Evolutionary conservation across 805 yeast species (phyloP), one percentile per base, ranked within the genome.

Genomic region (Candida golubevii): DNA sequence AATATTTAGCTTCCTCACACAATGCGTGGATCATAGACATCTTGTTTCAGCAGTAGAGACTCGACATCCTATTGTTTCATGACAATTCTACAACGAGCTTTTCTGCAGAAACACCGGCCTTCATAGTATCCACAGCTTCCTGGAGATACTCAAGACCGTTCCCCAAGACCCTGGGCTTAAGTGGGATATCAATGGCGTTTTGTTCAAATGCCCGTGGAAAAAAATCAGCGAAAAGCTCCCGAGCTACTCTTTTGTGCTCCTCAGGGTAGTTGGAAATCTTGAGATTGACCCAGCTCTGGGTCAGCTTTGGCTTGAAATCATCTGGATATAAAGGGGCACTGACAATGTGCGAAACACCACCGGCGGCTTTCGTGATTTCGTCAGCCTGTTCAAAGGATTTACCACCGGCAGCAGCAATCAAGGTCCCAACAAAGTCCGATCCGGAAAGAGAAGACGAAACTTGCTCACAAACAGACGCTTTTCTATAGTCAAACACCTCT

Each of bases 401-500:
- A 7, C 46, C 49, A 10, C 36, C 31, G 10, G 46, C 49, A 32
- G 49, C 49, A 18, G 49, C 49, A 37, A 46, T 30, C 26, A 42
- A 46, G n/a, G 42, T 39, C 12, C 49, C 49, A n/a, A 31, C 45
- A 27, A 46, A 42, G 26, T 42, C 39, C 6, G 43, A 30, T n/a
- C 30, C 46, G 10, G 40, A n/a, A 26, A 46, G 39, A 13, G 33
- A 32, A n/a, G 42, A 18, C 8, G 38, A 13, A 4, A 37, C 34
- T 8, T 46, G 44, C 8, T 38, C 39, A 33, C 44, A 42, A 23
- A 47, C 27, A 7, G 45, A 26, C 15, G 31, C 28, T n/a, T 36
- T 36, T 34, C 32, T 38, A 31, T 47, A 47, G 35, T 47, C 48
- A 18, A 44, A 15, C 27, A 38, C 48, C 14, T 14, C 38, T 11